Evolutionary conservation across 192 early-diverging fungal species (phyloP).

Genomic region (Umbelopsis ramanniana): DNA sequence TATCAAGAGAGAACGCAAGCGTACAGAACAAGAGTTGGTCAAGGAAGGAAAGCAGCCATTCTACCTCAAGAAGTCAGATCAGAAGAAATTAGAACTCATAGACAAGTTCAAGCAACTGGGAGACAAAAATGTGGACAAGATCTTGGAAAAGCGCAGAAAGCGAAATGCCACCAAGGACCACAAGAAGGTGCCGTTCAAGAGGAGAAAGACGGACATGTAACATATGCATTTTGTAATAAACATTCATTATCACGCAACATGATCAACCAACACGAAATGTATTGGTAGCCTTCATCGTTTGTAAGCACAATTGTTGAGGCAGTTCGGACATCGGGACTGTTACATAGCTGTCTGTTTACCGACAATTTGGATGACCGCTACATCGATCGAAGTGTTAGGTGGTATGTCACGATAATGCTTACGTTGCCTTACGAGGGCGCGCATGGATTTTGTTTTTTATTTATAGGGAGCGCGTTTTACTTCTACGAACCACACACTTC

Average conservation of each 20-base stretch:
- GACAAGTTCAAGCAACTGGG: conserved; percentile 84
- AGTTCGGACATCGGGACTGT: neutral
- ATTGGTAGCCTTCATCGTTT: neutral
- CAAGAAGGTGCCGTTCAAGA: conserved; percentile 58
- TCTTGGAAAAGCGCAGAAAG: conserved; percentile 94
- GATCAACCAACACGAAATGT: neutral
- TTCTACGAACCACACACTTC: too few species aligned
- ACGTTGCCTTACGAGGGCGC: too few species aligned
- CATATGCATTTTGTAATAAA: conserved; percentile 16
- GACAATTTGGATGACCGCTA: too few species aligned
- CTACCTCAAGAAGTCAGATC: conserved; percentile 86
- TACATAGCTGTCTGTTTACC: neutral
- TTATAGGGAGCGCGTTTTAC: too few species aligned
- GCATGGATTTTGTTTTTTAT: too few species aligned
- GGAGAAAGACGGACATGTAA: conserved; percentile 31
- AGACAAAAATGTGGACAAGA: conserved; percentile 77
- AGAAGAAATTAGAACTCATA: conserved; percentile 83
- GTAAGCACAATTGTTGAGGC: neutral
- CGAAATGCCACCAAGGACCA: conserved; percentile 90
- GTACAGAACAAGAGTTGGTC: conserved; percentile 79
- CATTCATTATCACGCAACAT: neutral
- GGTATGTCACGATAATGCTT: too few species aligned
- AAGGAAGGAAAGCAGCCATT: conserved; percentile 93
- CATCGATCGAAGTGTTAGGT: too few species aligned
- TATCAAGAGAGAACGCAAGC: conserved; percentile 78